Conservation (phyloP, 768 basidiomycete genomes). For the Megacollybia marginata region DNA sequence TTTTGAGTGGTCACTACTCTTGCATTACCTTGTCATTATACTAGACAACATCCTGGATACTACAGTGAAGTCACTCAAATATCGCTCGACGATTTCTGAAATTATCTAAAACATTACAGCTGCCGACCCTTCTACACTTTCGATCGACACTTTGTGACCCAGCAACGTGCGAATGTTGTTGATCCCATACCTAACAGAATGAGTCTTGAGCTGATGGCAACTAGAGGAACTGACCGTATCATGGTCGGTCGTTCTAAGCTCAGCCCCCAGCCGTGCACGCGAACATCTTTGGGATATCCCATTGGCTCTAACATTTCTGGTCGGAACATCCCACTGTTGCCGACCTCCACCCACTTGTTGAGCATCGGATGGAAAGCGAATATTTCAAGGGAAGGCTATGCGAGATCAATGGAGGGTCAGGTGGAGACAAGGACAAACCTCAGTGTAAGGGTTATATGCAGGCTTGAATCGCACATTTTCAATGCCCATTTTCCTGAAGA, state of each 20-base stretch:
- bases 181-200: conserved; percentile 76
- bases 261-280: conserved; percentile 96
- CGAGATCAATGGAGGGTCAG: conserved; percentile 3
- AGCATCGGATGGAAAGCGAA: conserved; percentile 97
- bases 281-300: conserved; percentile 95
- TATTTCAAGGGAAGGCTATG: conserved; percentile 90
- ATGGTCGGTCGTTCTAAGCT: conserved; percentile 94
- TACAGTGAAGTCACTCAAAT: background rate
- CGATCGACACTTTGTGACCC: conserved; percentile 94
- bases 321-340: conserved; percentile 99
- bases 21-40: background rate
- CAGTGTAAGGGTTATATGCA: conserved; percentile 97
- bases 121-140: conserved; percentile 79
- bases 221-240: conserved; percentile 67
- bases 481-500: conserved; percentile 98
- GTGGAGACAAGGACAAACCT: conserved; percentile 37
- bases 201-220: background rate
- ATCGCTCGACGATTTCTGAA: background rate
- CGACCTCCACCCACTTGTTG: conserved; percentile 94
- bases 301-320: conserved; percentile 99
- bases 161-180: conserved; percentile 95
- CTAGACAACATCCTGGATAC: background rate
- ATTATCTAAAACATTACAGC: conserved; percentile 77
- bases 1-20: conserved; percentile 33
- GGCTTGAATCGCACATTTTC: conserved; percentile 94